Base-by-base conservation (phyloP, 192 early-diverging fungal species). In the Coemansia brasiliensis region DNA sequence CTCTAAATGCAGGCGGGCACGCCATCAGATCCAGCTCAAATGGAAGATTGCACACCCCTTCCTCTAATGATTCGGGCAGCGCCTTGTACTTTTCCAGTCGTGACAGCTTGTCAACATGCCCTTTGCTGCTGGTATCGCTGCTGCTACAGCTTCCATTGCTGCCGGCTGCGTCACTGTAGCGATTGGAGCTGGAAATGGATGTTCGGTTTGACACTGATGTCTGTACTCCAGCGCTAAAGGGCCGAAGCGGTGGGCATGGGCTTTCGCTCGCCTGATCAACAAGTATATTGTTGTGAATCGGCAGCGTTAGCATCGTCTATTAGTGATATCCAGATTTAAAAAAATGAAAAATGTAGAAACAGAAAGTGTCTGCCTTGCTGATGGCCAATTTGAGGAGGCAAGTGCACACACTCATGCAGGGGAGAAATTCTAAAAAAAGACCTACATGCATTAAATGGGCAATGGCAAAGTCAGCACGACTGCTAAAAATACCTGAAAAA, bases 51-150 rank as follows among this genome's bases (percentile, higher is more conserved):
- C 46, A 62, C 17, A 78, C 63, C 16, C 64, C 59, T 55, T 78
- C 74, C 29, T 78, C 74, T 6, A 78, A 60, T 38, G 67, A 46
- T 61, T 71, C 68, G 20, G 74, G 74, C 40, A 78, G 54, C 16
- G 64, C 56, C 39, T 78, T 78, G 64, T 61, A 55, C 68, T 78
- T 78, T 46, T 78, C 74, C 13, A 78, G 74, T 26, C 74, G 51
- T 18, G 64, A 67, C 41, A 78, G 49, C 57, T 78, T 78, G 64
- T 67, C 74, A 5, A 71, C 53, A 21, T 65, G 63, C 21, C 60
- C 69, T 40, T 39, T 54, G 53, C 58, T 58, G 55, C 59, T 53
- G 24, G 46, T 52, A 29, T 48, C 68, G 52, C 39, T 29, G 32
- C 24, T 12, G 26, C 15, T 12, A 6, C 21, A 32, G 49, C 26